Evolutionary conservation across 768 basidiomycete species (phyloP), one percentile per base, ranked within the genome.

Genomic region (Psilocybe cubensis): DNA sequence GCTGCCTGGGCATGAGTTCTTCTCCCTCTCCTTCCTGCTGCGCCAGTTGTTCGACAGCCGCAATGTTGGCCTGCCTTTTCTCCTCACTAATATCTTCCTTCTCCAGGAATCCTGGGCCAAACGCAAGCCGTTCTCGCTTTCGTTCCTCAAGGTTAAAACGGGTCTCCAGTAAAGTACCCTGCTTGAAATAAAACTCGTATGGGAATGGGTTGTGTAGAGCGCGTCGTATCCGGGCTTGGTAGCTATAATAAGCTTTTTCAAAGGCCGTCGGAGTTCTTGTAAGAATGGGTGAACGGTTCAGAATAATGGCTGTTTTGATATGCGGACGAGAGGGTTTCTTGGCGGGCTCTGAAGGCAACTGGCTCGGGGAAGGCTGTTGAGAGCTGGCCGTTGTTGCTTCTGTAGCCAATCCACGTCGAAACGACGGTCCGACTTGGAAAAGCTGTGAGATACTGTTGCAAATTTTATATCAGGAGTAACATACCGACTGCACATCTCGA

Each of bases 181-280:
- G 87, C 74, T 94, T 94, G 82, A 96, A 96, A 76, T 96, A 98
- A 74, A 96, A 94, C 45, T 94, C 88, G 56, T 84, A 79, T 17
- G 95, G 92, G 70, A 94, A 88, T 0, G 95, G 95, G 63, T 93
- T 92, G 69, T 89, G 89, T 46, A 98, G 76, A 2, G 94, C 89
- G 62, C 92, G 88, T 66, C 87, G 84, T 67, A 98, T 83, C 41
- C 92, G 87, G 8, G 84, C 79, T 69, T 94, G 91, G 79, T 96
- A 96, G 52, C 83, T 79, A 72, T 91, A 88, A 73, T 91, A 95
- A 11, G 92, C 86, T 62, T 79, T 76, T 73, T 96, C 92, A 65
- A 96, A 90, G 1, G 81, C 74, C 0, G 85, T 85, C 0, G 87
- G 88, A 0, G 87, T 82, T 45, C 87, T 86, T 0, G 91, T 88